A percentile compares a stretch with the other conserved stretches of the same genome.
phyloP scores from a whole-genome alignment of 495 filamentous ascomycete genomes.

The Alectoria sarmentosa region DNA sequence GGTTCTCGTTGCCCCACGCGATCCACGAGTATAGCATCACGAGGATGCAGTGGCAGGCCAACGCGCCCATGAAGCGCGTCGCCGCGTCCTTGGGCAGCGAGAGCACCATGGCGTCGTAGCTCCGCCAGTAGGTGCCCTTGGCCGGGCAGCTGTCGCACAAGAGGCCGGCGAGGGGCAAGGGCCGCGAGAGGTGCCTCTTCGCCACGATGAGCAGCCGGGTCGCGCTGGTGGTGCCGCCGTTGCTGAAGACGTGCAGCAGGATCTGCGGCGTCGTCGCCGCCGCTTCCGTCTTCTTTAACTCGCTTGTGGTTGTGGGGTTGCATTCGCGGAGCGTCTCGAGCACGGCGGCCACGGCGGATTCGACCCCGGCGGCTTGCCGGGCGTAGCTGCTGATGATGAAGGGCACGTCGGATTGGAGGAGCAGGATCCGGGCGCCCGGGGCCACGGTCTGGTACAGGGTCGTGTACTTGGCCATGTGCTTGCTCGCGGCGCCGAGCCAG shows the following conservation, averaged over 20 bases:
- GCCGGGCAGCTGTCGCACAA: constrained; percentile 10
- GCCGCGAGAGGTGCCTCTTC: neutral
- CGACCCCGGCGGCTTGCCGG: constrained; percentile 15
- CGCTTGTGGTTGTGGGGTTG: no score
- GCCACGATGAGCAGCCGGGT: constrained; percentile 7
- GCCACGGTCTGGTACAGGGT: constrained; percentile 24
- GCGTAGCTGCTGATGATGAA: constrained; percentile 20
- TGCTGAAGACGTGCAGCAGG: constrained; percentile 38
- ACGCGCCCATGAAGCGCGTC: neutral
- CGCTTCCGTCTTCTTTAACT: no score
- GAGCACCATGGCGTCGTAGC: constrained; percentile 2
- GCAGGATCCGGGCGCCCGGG: constrained; percentile 28
- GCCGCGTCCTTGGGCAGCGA: neutral
- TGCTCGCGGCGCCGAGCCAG: constrained; percentile 29
- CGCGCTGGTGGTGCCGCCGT: constrained; percentile 36
- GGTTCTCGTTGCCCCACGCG: constrained; percentile 7
- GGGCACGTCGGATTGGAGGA: constrained; percentile 22
- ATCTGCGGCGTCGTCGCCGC: constrained; percentile 18
- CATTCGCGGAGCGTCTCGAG: constrained; percentile 9
- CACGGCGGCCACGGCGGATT: constrained; percentile 19
- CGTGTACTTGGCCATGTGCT: constrained; percentile 33
- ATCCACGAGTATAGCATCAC: constrained; percentile 10
- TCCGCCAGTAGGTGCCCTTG: constrained; percentile 6
- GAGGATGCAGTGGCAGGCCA: neutral
- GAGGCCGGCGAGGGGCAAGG: neutral